A percentile compares a stretch with the other conserved stretches of the same genome.
Conservation (phyloP, 2,329 filamentous ascomycete species). For the Colletotrichum navitas region DNA sequence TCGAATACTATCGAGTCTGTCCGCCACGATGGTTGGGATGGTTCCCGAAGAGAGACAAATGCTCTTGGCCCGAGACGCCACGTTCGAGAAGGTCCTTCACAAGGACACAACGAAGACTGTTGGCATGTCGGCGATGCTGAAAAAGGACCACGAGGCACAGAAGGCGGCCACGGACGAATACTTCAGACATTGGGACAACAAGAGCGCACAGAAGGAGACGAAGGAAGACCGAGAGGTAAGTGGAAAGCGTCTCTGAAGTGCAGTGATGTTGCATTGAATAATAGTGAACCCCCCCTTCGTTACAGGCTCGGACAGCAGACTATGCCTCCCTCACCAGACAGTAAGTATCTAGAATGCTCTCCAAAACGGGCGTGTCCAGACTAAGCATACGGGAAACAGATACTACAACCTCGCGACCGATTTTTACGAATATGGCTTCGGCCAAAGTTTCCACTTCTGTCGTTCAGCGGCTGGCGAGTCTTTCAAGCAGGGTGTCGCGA, state of each 20-base stretch:
- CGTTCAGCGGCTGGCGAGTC: slow-evolving; percentile 88
- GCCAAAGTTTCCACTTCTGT: slow-evolving; percentile 97
- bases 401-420: slow-evolving; percentile 99
- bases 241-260: not conserved
- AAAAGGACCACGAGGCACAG: slow-evolving; percentile 82
- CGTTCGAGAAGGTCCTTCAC: slow-evolving; percentile 83
- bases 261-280: not conserved
- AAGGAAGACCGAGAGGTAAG: slow-evolving; percentile 82
- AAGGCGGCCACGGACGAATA: slow-evolving; percentile 89
- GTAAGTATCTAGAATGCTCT: slow-evolving; percentile 64
- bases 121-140: slow-evolving; percentile 83
- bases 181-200: slow-evolving; percentile 97
- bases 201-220: slow-evolving; percentile 83
- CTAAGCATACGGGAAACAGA: slow-evolving; percentile 56
- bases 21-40: slow-evolving; percentile 1
- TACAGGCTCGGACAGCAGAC: slow-evolving; percentile 81
- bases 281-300: not conserved
- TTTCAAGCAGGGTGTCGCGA: slow-evolving; percentile 91
- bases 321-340: slow-evolving; percentile 95
- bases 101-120: slow-evolving; percentile 70
- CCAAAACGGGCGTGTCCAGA: fast-evolving
- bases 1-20: not conserved
- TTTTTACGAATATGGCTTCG: slow-evolving; percentile 97
- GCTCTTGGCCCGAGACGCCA: slow-evolving; percentile 67
- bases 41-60: slow-evolving; percentile 3